Evolutionary conservation across 1,284 basidiomycete genomes (phyloP).

Genomic region (Ustilago shanxiensis): DNA sequence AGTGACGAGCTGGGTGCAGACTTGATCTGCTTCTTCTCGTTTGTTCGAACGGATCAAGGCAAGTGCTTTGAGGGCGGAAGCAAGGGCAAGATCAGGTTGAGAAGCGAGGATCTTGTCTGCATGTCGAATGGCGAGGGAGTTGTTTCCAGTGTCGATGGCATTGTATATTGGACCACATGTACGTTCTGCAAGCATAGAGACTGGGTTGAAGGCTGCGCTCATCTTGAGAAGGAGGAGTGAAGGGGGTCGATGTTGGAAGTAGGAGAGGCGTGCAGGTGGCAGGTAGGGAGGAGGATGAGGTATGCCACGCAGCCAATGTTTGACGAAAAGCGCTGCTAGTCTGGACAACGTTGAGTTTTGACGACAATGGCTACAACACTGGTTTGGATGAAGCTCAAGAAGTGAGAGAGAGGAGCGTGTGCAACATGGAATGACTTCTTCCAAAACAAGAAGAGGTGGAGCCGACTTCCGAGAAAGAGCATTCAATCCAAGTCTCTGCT

Average conservation of each 20-base stretch:
- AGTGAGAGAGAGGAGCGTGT: background rate
- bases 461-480: slow-evolving; percentile 29
- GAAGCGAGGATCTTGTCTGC: slow-evolving; percentile 48
- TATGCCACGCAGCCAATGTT: slow-evolving; percentile 9
- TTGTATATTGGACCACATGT: slow-evolving; percentile 58
- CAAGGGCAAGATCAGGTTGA: slow-evolving; percentile 48
- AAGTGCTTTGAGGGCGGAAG: slow-evolving; percentile 80
- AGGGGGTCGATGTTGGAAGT: slow-evolving; percentile 13
- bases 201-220: slow-evolving; percentile 42
- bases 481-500: background rate
- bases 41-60: slow-evolving; percentile 84
- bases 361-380: too few relatives aligned
- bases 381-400: background rate
- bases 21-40: slow-evolving; percentile 80
- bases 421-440: slow-evolving; percentile 7
- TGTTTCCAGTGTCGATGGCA: slow-evolving; percentile 58
- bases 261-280: slow-evolving; percentile 16
- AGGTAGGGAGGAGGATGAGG: background rate
- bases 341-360: slow-evolving; percentile 19
- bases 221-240: slow-evolving; percentile 22
- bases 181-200: slow-evolving; percentile 53
- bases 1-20: slow-evolving; percentile 84
- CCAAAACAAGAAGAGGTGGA: background rate
- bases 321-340: slow-evolving; percentile 5
- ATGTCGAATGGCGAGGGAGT: slow-evolving; percentile 35